Evolutionary conservation across 2,329 filamentous ascomycete genomes (phyloP).

Genomic region (Lasiodiplodia sp.): DNA sequence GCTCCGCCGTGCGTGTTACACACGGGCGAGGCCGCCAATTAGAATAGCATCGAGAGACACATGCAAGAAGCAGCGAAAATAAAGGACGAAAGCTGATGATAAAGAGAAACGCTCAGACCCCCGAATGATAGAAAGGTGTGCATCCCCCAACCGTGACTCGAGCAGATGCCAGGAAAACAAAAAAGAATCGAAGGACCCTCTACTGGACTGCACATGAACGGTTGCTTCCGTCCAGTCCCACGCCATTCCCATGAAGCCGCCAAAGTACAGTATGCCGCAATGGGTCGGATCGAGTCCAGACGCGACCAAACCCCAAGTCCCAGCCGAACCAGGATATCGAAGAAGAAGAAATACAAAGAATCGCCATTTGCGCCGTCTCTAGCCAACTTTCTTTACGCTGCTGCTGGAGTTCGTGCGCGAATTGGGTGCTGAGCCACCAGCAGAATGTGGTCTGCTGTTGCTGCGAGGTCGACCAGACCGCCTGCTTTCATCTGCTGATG

Average conservation of each 20-base stretch:
- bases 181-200: slow-evolving; percentile 21
- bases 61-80: background rate
- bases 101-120: slow-evolving; percentile 23
- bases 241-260: slow-evolving; percentile 23
- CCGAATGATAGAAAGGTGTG: slow-evolving; percentile 23
- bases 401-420: slow-evolving; percentile 28
- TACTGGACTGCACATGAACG: slow-evolving; percentile 25
- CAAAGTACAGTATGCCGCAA: slow-evolving; percentile 28
- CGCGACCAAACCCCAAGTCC: slow-evolving; percentile 14
- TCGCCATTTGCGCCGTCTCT: slow-evolving; percentile 17
- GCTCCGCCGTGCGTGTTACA: slow-evolving; percentile 3
- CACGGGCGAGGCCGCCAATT: slow-evolving; percentile 6
- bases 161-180: slow-evolving; percentile 22
- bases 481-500: slow-evolving; percentile 45
- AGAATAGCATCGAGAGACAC: slow-evolving; percentile 8
- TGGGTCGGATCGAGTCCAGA: slow-evolving; percentile 24
- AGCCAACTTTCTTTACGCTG: slow-evolving; percentile 29
- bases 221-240: slow-evolving; percentile 13
- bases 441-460: slow-evolving; percentile 49
- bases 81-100: slow-evolving; percentile 21
- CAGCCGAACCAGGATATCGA: slow-evolving; percentile 11
- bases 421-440: slow-evolving; percentile 32
- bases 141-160: slow-evolving; percentile 22
- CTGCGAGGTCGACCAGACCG: slow-evolving; percentile 47
- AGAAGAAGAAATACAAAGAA: slow-evolving; percentile 27